phyloP scores from a whole-genome alignment of 192 early-diverging fungal genomes.

The Diversispora epigaea region DNA sequence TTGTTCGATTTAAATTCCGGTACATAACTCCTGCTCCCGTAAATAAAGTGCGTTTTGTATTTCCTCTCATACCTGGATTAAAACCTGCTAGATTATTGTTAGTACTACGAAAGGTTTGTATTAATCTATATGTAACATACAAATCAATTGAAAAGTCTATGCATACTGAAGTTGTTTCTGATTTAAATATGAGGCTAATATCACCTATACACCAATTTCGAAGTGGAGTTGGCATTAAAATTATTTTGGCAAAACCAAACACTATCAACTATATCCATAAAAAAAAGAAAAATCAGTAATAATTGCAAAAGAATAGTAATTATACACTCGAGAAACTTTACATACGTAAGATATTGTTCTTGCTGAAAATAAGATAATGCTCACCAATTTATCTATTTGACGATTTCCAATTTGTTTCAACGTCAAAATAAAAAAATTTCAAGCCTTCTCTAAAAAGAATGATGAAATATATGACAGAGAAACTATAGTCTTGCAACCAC shows the following conservation, averaged over 20 bases:
- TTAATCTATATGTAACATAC: neutral
- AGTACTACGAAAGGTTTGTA: neutral
- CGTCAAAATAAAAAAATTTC: constrained; percentile 19
- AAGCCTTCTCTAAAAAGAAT: too few species aligned
- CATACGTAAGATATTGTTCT: constrained; percentile 2
- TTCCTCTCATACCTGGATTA: neutral
- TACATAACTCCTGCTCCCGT: constrained; percentile 30
- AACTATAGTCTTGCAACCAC: neutral
- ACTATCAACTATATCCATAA: neutral
- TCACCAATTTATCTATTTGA: neutral
- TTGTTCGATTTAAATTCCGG: too few species aligned
- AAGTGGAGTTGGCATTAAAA: neutral
- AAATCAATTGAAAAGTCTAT: constrained; percentile 11
- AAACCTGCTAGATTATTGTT: constrained; percentile 3
- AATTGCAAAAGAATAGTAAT: neutral
- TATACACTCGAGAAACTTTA: neutral
- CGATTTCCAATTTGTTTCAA: constrained; percentile 12
- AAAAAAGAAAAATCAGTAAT: neutral
- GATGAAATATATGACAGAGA: neutral
- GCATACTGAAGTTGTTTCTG: neutral
- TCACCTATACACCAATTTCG: neutral
- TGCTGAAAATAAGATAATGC: neutral
- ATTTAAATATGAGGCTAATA: too few species aligned
- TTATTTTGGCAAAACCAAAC: neutral
- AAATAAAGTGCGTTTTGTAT: constrained; percentile 6